A percentile compares a stretch with the other conserved stretches of the same genome.
Conservation (phyloP, 2,329 filamentous ascomycete genomes). For the Leptosphaerulina australis region DNA sequence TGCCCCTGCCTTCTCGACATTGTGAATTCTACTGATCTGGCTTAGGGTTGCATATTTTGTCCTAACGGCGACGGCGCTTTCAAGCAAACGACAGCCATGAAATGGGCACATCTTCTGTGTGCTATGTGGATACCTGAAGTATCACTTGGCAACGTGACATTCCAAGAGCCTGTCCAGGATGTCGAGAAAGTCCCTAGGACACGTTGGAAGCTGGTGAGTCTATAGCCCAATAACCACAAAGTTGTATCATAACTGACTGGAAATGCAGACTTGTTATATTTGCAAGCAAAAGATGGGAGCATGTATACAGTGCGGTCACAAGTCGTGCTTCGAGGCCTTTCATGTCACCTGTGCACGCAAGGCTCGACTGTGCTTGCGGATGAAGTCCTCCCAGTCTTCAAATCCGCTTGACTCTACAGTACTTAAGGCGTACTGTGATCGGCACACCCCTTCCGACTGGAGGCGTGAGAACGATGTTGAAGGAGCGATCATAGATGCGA, state of each 20-base stretch:
- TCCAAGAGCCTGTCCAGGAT: conserved; percentile 98
- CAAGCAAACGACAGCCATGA: conserved; percentile 94
- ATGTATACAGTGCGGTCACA: conserved; percentile 97
- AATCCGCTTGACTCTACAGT: conserved; percentile 80
- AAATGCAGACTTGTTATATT: conserved; percentile 77
- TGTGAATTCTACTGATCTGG: conserved; percentile 25
- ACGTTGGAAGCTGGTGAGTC: conserved; percentile 76
- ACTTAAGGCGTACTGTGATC: conserved; percentile 94
- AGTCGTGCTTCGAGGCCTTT: conserved; percentile 95
- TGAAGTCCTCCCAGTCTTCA: conserved; percentile 87
- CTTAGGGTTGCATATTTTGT: conserved; percentile 82
- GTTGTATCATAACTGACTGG: conserved; percentile 22
- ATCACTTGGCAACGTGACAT: conserved; percentile 90
- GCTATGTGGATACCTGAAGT: conserved; percentile 99
- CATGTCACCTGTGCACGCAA: conserved; percentile 94
- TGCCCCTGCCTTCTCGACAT: conserved; percentile 11
- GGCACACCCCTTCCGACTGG: conserved; percentile 90
- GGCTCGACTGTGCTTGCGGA: conserved; percentile 87
- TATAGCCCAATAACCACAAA: too few species aligned
- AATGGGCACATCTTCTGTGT: conserved; percentile 96
- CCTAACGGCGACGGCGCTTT: conserved; percentile 97
- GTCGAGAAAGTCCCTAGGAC: conserved; percentile 96
- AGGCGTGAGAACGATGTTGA: conserved; percentile 83
- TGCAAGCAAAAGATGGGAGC: conserved; percentile 98
- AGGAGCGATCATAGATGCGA: conserved; percentile 78